Percentiles rank a stretch among this genome's conserved stretches.
These are phyloP conservation scores for Agrostemma githago DNA, from an alignment of 148 eudicot species.

Conservation along the genomic window DNA sequence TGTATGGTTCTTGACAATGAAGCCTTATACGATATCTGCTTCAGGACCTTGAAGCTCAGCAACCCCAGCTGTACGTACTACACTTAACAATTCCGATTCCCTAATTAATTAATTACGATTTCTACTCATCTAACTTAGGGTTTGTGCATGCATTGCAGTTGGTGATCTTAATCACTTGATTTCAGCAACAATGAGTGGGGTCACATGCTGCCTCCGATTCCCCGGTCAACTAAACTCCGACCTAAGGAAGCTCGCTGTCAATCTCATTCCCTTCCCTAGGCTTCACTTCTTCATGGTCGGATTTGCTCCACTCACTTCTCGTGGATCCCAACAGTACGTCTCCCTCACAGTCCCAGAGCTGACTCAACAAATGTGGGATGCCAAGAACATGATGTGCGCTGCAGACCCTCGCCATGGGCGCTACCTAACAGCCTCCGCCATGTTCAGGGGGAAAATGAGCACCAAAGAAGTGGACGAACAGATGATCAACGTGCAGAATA, in stretches of 20 bases:
- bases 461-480: slow-evolving; percentile 80
- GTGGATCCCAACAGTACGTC: slow-evolving; percentile 66
- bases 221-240: slow-evolving; percentile 84
- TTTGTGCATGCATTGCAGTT: slow-evolving; percentile 36
- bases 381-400: slow-evolving; percentile 92
- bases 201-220: slow-evolving; percentile 73
- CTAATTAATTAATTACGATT: neutral
- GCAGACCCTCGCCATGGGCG: slow-evolving; percentile 83
- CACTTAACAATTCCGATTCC: neutral
- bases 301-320: slow-evolving; percentile 76
- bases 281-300: slow-evolving; percentile 92
- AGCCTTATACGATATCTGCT: slow-evolving; percentile 14
- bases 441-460: slow-evolving; percentile 83
- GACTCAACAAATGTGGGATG: slow-evolving; percentile 87
- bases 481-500: slow-evolving; percentile 82
- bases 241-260: slow-evolving; percentile 69
- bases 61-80: slow-evolving; percentile 10
- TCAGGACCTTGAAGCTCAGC: slow-evolving; percentile 15
- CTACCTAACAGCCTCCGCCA: slow-evolving; percentile 77
- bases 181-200: slow-evolving; percentile 84
- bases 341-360: slow-evolving; percentile 82
- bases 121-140: neutral
- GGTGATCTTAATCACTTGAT: slow-evolving; percentile 84
- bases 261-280: slow-evolving; percentile 82
- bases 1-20: slow-evolving; percentile 15